Evolutionary conservation across 768 basidiomycete genomes (phyloP), one percentile per base, ranked within the genome.

Genomic region (Kwoniella dendrophila): DNA sequence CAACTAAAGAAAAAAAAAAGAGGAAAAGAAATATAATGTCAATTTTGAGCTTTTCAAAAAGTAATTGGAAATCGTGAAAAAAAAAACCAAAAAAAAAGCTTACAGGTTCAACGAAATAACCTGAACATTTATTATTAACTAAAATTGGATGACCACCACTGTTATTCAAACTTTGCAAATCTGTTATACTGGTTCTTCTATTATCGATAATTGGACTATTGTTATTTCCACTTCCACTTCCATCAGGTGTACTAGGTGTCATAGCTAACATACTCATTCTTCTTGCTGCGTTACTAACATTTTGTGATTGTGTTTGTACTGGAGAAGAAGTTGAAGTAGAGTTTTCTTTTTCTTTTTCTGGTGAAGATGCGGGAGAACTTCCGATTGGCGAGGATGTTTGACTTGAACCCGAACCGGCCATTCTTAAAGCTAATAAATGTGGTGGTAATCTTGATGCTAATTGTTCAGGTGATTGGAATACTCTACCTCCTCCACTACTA

Each of bases 71-170:
- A n/a, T n/a, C 22, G 10, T 10, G 11, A n/a, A 41, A 26, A 14
- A 12, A 3, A 43, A 27, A 22, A 22, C 22, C 45, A 5, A 29
- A 33, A 33, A 3, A 18, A 20, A 44, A 44, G 83, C 90, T 69
- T 71, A 96, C 92, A 33, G 93, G 92, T 76, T 98, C 95, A 45
- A 97, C 86, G 74, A 97, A 98, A 78, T 99, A 99, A 7, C 93
- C 94, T 0, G 93, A 95, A 79, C 96, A 98, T 70, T 88, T 87
- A 14, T 88, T 82, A 72, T 93, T 90, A 34, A 83, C 79, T 48
- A 94, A 77, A 36, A 79, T 74, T 0, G 80, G 74, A 30, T 70
- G 66, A 12, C 72, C 71, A 43, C 57, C 51, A 29, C 50, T 55
- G 0, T 64, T 62, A 22, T 32, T 27, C 16, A 18, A 16, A n/a